A percentile compares a stretch with the other conserved stretches of the same genome.
Evolutionary conservation across 2,329 filamentous ascomycete species (phyloP).

Genomic region (Tolypocladium capitatum): DNA sequence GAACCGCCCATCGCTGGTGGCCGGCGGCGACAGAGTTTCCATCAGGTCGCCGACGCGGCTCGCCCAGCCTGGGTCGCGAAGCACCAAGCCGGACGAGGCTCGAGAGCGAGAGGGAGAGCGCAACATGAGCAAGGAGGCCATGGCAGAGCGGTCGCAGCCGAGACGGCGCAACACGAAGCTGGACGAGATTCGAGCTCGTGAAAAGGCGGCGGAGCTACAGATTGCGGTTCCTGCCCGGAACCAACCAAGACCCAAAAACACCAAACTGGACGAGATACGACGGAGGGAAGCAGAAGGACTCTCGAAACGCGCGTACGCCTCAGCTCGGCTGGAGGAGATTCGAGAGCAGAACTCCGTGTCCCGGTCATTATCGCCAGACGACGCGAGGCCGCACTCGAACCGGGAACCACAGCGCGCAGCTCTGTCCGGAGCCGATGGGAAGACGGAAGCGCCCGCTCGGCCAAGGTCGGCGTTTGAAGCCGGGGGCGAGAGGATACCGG

Average conservation of each 20-base stretch:
- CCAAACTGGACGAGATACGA: slow-evolving; percentile 36
- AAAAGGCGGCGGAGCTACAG: slow-evolving; percentile 17
- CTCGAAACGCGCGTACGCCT: slow-evolving; percentile 33
- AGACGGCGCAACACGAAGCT: slow-evolving; percentile 17
- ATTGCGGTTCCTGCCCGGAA: slow-evolving; percentile 18
- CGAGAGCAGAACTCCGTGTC: slow-evolving; percentile 34
- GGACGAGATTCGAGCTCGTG: slow-evolving; percentile 22
- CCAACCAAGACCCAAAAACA: slow-evolving; percentile 21
- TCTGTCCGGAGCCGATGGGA: not conserved
- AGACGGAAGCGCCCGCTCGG: not conserved
- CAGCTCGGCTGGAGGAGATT: slow-evolving; percentile 38
- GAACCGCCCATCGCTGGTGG: slow-evolving; percentile 17
- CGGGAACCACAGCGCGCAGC: slow-evolving; percentile 3
- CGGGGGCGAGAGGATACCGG: slow-evolving; percentile 20
- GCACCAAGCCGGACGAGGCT: slow-evolving; percentile 33
- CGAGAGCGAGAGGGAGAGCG: slow-evolving; percentile 28
- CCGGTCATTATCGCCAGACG: slow-evolving; percentile 28
- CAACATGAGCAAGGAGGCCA: slow-evolving; percentile 15
- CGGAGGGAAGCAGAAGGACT: slow-evolving; percentile 28
- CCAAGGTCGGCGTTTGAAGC: slow-evolving; percentile 13
- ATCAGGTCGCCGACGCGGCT: slow-evolving; percentile 15
- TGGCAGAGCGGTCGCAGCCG: slow-evolving; percentile 5
- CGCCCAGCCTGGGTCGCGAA: slow-evolving; percentile 18
- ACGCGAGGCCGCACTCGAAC: slow-evolving; percentile 17
- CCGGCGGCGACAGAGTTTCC: slow-evolving; percentile 15